These are phyloP conservation scores for Neurospora sp. DNA, from an alignment of 495 filamentous ascomycete species.

Conservation along the genomic window DNA sequence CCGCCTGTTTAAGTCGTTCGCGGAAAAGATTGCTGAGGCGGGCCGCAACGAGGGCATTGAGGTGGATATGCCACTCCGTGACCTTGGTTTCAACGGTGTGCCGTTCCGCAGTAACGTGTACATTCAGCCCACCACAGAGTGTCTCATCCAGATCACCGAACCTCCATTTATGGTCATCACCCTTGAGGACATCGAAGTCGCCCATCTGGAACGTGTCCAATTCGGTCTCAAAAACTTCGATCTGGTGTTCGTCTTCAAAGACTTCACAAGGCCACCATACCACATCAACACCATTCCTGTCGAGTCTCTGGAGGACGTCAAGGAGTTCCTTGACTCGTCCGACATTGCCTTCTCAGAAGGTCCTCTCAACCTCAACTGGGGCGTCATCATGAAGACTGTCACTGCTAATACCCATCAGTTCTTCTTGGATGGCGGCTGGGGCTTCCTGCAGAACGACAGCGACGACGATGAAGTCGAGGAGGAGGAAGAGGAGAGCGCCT, in stretches of 20 bases:
- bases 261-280: slow-evolving; percentile 74
- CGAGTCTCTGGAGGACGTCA: slow-evolving; percentile 85
- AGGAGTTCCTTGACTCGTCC: slow-evolving; percentile 94
- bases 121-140: slow-evolving; percentile 93
- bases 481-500: slow-evolving; percentile 75
- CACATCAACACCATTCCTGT: slow-evolving; percentile 99
- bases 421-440: slow-evolving; percentile 93
- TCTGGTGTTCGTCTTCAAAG: slow-evolving; percentile 94
- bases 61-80: slow-evolving; percentile 93
- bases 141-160: slow-evolving; percentile 94
- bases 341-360: slow-evolving; percentile 93
- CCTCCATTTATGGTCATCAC: slow-evolving; percentile 94
- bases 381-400: slow-evolving; percentile 99
- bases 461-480: slow-evolving; percentile 79
- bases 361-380: slow-evolving; percentile 96
- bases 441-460: slow-evolving; percentile 77
- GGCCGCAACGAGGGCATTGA: slow-evolving; percentile 73
- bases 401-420: slow-evolving; percentile 87
- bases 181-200: slow-evolving; percentile 89
- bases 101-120: slow-evolving; percentile 90
- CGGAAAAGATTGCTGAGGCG: slow-evolving; percentile 94
- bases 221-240: slow-evolving; percentile 99
- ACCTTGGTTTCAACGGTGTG: slow-evolving; percentile 94
- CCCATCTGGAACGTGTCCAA: slow-evolving; percentile 93
- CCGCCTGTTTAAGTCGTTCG: slow-evolving; percentile 89